These are phyloP conservation scores for Metschnikowia henanensis DNA, from an alignment of 805 yeast species.

Conservation along the genomic window DNA sequence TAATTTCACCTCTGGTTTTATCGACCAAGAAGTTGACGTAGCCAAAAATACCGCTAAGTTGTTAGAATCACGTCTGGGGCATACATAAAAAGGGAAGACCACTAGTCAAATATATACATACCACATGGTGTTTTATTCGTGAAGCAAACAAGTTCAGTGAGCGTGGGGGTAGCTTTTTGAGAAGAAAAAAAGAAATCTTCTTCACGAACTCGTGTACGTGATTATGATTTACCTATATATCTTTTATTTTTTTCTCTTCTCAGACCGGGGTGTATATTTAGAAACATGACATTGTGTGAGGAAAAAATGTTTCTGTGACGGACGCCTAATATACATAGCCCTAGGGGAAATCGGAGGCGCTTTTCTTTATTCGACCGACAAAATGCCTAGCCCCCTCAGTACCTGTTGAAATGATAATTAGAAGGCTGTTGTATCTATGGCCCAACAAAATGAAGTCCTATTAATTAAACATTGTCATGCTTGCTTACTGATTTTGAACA, in stretches of 20 bases:
- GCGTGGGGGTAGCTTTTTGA: neutral
- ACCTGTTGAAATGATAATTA: too few relatives aligned
- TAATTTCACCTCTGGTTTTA: slow-evolving; percentile 87
- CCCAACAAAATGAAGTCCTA: too few relatives aligned
- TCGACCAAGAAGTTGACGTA: slow-evolving; percentile 95
- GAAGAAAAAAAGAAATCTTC: neutral
- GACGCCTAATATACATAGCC: slow-evolving; percentile 4
- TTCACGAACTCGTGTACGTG: slow-evolving; percentile 1
- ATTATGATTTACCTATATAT: slow-evolving; percentile 6
- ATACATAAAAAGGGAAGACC: neutral
- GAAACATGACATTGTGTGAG: slow-evolving; percentile 11
- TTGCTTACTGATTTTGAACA: neutral
- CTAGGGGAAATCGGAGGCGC: slow-evolving; percentile 1
- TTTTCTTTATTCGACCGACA: neutral
- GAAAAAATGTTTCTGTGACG: slow-evolving; percentile 13
- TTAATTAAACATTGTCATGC: too few relatives aligned
- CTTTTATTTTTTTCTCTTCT: slow-evolving; percentile 6
- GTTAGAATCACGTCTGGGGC: slow-evolving; percentile 18
- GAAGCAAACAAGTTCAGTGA: neutral
- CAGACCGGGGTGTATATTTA: slow-evolving; percentile 7
- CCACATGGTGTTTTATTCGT: slow-evolving; percentile 15
- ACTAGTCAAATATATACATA: slow-evolving; percentile 4
- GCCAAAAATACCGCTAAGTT: slow-evolving; percentile 89
- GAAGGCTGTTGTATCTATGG: too few relatives aligned
- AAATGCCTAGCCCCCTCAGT: too few relatives aligned